Percentiles rank a stretch among this genome's conserved stretches.
phyloP scores from a whole-genome alignment of 2,329 filamentous ascomycete species.

The Stachybotrys echinatus region DNA sequence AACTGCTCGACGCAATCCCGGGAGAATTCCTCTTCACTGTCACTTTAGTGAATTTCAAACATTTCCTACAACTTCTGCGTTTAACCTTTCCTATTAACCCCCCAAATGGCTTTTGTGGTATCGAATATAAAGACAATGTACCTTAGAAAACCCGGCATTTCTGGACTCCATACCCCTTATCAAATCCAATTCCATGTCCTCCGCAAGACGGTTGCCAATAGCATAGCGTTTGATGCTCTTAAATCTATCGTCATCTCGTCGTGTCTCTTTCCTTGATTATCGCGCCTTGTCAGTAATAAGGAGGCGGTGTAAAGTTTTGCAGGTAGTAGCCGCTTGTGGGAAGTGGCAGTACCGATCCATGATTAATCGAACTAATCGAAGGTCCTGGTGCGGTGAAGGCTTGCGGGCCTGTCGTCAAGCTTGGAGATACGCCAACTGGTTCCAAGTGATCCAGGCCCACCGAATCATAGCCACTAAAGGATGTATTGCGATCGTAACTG shows the following conservation, averaged over 20 bases:
- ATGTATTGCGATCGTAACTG: slow-evolving; percentile 12
- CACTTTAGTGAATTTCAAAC: too few species aligned
- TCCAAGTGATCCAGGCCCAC: slow-evolving; percentile 11
- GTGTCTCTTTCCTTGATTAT: background rate
- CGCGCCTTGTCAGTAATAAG: slow-evolving; percentile 6
- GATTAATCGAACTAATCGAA: slow-evolving; percentile 8
- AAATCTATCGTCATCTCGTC: background rate
- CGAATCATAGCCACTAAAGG: slow-evolving; percentile 9
- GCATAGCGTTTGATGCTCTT: background rate
- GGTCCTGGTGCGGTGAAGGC: slow-evolving; percentile 7
- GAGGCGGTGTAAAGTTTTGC: slow-evolving; percentile 9
- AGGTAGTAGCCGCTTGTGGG: slow-evolving; percentile 10
- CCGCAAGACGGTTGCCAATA: background rate
- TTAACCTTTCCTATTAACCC: too few species aligned
- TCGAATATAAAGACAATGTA: background rate
- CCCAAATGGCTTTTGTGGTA: background rate
- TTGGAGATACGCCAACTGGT: slow-evolving; percentile 2
- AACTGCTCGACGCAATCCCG: too few species aligned
- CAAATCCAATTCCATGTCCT: background rate
- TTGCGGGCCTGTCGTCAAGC: slow-evolving; percentile 4
- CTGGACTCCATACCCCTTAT: background rate
- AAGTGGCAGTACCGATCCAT: slow-evolving; percentile 8
- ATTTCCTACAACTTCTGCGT: too few species aligned
- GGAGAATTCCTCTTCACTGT: too few species aligned
- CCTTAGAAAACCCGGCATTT: background rate